Evolutionary conservation across 345 rosid genomes (phyloP).

Genomic region (Populus pruinosa): DNA sequence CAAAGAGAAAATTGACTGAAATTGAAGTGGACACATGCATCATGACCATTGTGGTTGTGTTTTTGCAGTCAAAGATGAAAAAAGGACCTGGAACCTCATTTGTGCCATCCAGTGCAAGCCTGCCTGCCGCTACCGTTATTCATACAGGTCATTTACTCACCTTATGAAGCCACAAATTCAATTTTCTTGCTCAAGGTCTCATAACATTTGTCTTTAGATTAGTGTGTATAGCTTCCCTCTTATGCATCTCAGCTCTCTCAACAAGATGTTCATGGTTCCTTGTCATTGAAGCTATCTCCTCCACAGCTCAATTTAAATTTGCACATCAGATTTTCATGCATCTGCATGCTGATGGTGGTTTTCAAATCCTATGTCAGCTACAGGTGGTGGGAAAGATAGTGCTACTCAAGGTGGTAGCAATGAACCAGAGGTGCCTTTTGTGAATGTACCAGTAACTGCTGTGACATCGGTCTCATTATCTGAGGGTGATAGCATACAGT

Average conservation of each 20-base stretch:
- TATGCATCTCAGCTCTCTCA: neutral
- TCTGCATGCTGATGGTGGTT: conserved; percentile 8
- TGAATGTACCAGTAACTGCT: conserved; percentile 16
- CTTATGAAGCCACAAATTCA: neutral
- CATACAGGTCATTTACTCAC: conserved; percentile 51
- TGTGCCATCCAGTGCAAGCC: conserved; percentile 26
- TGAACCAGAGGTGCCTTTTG: conserved; percentile 46
- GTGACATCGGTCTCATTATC: conserved; percentile 22
- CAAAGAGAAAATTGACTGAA: neutral
- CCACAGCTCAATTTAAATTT: neutral
- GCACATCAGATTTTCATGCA: neutral
- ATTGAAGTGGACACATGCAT: neutral
- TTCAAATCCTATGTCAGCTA: neutral
- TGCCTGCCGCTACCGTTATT: conserved; percentile 17
- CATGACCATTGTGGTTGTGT: conserved; percentile 1
- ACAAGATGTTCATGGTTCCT: neutral
- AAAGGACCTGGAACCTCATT: conserved; percentile 55
- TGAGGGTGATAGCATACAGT: conserved; percentile 27
- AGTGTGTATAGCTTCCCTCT: neutral
- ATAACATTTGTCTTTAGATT: neutral
- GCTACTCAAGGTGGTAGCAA: conserved; percentile 34
- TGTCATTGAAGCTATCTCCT: neutral
- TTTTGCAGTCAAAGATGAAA: conserved; percentile 64
- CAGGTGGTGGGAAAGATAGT: conserved; percentile 40
- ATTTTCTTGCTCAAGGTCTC: neutral